Base-by-base conservation (phyloP, 192 early-diverging fungal genomes). In the Coemansia interrupta region DNA sequence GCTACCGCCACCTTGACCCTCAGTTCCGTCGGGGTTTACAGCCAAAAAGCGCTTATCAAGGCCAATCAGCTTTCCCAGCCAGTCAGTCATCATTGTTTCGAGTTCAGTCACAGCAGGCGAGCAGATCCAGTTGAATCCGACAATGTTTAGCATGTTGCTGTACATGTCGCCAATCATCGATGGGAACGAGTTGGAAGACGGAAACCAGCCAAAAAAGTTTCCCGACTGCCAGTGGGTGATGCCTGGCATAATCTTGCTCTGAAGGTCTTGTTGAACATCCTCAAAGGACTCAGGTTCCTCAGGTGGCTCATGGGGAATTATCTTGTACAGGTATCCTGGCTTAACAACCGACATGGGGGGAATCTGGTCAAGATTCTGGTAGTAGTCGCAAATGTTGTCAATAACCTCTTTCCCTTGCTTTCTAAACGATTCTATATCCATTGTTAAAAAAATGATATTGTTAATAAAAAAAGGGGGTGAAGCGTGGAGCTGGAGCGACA, bases 161-260 rank as follows among this genome's bases (percentile, higher is more conserved):
- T 79, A 82, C 83, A 85, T 84, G 41, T 83, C 84, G 32, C 76
- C 83, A 2, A 85, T 59, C 19, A 85, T 71, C 6, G 68, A 41
- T 0, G 81, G 81, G 49, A 82, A 83, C 0, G 71, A 76, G 29
- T 60, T 58, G 19, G 50, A 76, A 14, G 69, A 45, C 6, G 81
- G 81, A 41, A 58, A 85, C 65, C 73, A 84, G 54, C 71, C 78
- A 57, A 72, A 84, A 45, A 85, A 85, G 59, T 83, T 81, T 5
- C 50, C 50, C 60, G 74, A 76, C 54, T 85, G 82, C 83, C 84
- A 84, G 60, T 84, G 83, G 0, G 83, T 83, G n/a, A 84, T 70
- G 7, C 84, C 82, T 1, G 81, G 84, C 17, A 85, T 66, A 39
- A 85, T 85, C 40, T 72, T 78, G 1, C 42, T 38, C 24, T 84